Base-by-base conservation (phyloP, 495 filamentous ascomycete species). In the Aspergillus homomorphus region DNA sequence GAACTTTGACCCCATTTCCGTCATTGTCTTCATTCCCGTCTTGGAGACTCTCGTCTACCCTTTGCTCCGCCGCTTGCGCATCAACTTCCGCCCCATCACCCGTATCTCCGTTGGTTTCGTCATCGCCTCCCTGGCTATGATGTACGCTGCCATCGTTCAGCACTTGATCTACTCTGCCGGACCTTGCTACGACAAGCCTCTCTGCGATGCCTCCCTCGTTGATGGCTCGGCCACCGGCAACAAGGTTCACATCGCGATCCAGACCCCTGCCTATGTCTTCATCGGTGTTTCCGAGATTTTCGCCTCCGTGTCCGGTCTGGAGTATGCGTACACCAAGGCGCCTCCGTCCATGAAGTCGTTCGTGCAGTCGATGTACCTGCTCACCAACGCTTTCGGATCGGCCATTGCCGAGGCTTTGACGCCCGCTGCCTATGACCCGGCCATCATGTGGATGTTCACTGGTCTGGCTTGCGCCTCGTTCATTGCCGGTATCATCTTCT, bases 241-340 rank as follows among this genome's bases (percentile, higher is more conserved):
- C 62, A 59, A 77, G 24, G 73, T 89, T 50, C 84, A 83, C 67
- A 86, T 89, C 28, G 87, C 84, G 69, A 82, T 87, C 5, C 88
- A 92, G 66, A 84, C 84, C 14, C 82, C 82, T 4, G 79, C 85
- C 3, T 91, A 91, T 72, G 66, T 89, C 24, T 78, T 91, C 53
- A 86, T 89, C 57, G 89, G 82, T 66, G 61, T 90, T 30, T 87
- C 85, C 22, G 89, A 91, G 72, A 89, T 90, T 62, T 84, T 91
- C 69, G 86, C 87, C 18, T 86, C 80, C 49, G 86, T 90, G 68
- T 88, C 85, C 20, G 79, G 77, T 54, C 75, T 88, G 16, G 86
- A 89, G 67, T 91, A 92, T 65, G 91, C 90, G 28, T 92, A 87
- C 73, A 89, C 86, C 68, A 91, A 93, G 76, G 89, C 91, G 0